Evolutionary conservation across 192 early-diverging fungal species (phyloP), one percentile per base, ranked within the genome.

Genomic region (Lobulomyces angularis): DNA sequence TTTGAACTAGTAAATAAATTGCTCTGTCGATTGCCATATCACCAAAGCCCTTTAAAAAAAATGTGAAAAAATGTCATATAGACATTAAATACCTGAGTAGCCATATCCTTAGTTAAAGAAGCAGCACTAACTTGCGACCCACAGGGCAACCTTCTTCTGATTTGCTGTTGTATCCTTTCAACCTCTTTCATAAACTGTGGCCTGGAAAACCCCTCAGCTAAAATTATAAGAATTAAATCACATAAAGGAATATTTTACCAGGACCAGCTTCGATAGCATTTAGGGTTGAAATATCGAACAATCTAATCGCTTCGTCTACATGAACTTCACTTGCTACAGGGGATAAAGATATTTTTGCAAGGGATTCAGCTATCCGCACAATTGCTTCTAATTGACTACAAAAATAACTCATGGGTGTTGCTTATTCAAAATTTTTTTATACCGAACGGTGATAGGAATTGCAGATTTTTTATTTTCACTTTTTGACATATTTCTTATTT

Each of bases 211-310:
- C 90, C 94, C 42, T 90, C 81, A 18, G 72, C 81, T 73, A 58
- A 16, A 40, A 35, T 34, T 27, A 2, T 54, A 32, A 25, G 19
- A 41, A 12, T 22, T n/a, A 19, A 8, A 24, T 20, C 17, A 2
- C 26, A 37, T 18, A 1, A 42, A 51, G 8, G 5, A 12, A 28
- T 5, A 22, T 34, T 46, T 46, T 60, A 86, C 81, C 76, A 45
- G 81, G 75, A 24, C 89, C 89, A 25, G 80, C 75, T 50, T 93
- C 80, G 30, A 96, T 84, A 17, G 95, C 95, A 42, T 88, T 84
- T 81, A 99, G 90, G 19, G 95, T 99, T 5, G 92, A 94, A 46
- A 75, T 77, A 62, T 94, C 88, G 77, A 99, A 99, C 42, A 99
- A 59, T 18, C 91, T 83, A 30, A 99, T 88, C 8, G 95, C 95